Conservation (phyloP, 306 rosid genomes). For the Ziziphus jujuba region DNA sequence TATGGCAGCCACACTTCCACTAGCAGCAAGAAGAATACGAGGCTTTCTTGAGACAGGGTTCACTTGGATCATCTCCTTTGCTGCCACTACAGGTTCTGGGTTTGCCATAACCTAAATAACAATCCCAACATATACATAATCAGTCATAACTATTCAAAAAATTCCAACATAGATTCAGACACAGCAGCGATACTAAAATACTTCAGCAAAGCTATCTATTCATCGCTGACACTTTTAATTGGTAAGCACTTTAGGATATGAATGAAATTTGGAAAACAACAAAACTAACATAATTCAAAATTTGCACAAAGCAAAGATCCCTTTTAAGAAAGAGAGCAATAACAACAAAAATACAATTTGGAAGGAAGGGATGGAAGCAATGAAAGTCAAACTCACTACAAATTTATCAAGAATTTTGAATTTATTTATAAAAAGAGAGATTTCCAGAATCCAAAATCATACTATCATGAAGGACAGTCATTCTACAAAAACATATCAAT, state of each 20-base stretch:
- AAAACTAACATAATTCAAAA: too few species aligned
- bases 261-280: too few species aligned
- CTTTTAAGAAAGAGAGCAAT: too few species aligned
- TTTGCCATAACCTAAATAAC: conserved; percentile 42
- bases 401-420: too few species aligned
- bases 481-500: too few species aligned
- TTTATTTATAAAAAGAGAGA: too few species aligned
- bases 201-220: not conserved
- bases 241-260: not conserved
- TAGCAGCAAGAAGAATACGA: conserved; percentile 72
- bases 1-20: conserved; percentile 73
- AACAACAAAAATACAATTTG: too few species aligned
- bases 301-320: too few species aligned
- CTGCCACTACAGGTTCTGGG: conserved; percentile 42
- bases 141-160: conserved; percentile 3
- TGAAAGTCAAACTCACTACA: too few species aligned
- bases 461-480: too few species aligned
- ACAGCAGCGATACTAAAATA: not conserved
- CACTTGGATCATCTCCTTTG: conserved; percentile 28
- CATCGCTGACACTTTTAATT: not conserved
- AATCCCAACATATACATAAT: not conserved
- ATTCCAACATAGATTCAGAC: conserved; percentile 19
- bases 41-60: conserved; percentile 58
- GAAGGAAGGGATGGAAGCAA: too few species aligned
- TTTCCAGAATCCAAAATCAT: too few species aligned